Evolutionary conservation across 768 basidiomycete species (phyloP).

Genomic region (Epithele typhae): DNA sequence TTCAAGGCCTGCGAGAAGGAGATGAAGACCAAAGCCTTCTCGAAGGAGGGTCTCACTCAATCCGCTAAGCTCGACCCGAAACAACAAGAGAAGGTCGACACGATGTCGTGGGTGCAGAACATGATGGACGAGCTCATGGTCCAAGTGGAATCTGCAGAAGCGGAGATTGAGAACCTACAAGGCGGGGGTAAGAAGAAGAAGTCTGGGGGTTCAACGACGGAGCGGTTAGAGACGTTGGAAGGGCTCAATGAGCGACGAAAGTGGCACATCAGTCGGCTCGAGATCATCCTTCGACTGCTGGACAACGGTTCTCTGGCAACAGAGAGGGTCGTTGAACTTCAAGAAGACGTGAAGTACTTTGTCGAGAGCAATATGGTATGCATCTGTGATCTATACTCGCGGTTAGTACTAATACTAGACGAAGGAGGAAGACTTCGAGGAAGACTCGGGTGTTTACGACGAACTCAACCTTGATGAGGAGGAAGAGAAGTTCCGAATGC

Average conservation of each 20-base stretch:
- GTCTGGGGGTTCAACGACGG: slow-evolving; percentile 55
- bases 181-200: slow-evolving; percentile 75
- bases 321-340: slow-evolving; percentile 76
- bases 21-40: slow-evolving; percentile 99
- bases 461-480: slow-evolving; percentile 97
- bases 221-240: slow-evolving; percentile 82
- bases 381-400: slow-evolving; percentile 15
- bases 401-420: too few species aligned
- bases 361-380: slow-evolving; percentile 93
- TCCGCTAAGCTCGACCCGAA: slow-evolving; percentile 94
- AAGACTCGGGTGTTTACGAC: slow-evolving; percentile 96
- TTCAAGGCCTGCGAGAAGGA: slow-evolving; percentile 99
- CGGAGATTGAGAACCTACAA: slow-evolving; percentile 86
- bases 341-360: slow-evolving; percentile 95
- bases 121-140: slow-evolving; percentile 90
- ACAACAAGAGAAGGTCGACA: slow-evolving; percentile 93
- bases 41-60: slow-evolving; percentile 95
- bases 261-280: slow-evolving; percentile 92
- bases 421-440: slow-evolving; percentile 96
- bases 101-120: slow-evolving; percentile 78
- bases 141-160: slow-evolving; percentile 92
- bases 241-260: slow-evolving; percentile 86
- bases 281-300: slow-evolving; percentile 87
- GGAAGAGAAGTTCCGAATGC: slow-evolving; percentile 87
- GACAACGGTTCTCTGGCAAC: slow-evolving; percentile 88